phyloP scores from a whole-genome alignment of 768 basidiomycete species.

The Suillus brevipes region DNA sequence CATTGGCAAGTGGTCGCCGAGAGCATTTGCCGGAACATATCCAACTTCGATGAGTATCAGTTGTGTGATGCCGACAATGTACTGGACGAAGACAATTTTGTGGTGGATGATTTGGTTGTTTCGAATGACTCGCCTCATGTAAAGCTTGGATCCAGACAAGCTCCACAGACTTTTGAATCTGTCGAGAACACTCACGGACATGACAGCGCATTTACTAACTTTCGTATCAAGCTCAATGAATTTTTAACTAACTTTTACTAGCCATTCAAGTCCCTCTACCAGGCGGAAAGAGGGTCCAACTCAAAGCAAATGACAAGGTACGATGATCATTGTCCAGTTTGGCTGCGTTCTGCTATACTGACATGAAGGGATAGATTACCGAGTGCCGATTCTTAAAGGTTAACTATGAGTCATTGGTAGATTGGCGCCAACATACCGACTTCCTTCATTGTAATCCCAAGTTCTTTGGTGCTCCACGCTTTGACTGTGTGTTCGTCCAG shows the following conservation, averaged over 20 bases:
- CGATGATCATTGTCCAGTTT: background rate
- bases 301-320: conserved; percentile 2
- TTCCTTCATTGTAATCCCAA: conserved; percentile 30
- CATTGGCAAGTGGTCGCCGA: background rate
- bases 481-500: conserved; percentile 31
- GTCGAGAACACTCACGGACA: background rate
- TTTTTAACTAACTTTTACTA: conserved; percentile 6
- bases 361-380: conserved; percentile 17
- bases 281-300: background rate
- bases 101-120: background rate
- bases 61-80: background rate
- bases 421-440: conserved; percentile 30
- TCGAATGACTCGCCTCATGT: conserved; percentile 4
- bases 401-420: conserved; percentile 27
- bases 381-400: conserved; percentile 26
- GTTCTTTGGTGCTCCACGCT: conserved; percentile 28
- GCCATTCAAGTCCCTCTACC: background rate
- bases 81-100: background rate
- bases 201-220: background rate
- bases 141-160: conserved; percentile 5
- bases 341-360: background rate
- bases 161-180: background rate
- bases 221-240: conserved; percentile 6
- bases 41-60: background rate
- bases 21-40: background rate